phyloP scores from a whole-genome alignment of 176 grass and related monocot species.

The Oryza australiensis region DNA sequence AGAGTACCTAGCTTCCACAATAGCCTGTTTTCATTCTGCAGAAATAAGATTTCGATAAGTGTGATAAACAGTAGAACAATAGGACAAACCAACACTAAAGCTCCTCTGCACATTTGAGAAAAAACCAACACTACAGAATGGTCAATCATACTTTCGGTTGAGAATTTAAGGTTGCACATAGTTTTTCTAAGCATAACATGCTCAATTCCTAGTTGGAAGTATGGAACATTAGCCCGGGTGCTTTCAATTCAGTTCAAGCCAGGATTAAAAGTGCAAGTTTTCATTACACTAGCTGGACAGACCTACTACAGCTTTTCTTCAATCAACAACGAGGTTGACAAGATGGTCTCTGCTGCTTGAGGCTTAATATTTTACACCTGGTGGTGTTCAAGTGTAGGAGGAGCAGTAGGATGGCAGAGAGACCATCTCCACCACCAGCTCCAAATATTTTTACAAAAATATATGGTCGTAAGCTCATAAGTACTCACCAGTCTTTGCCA shows the following conservation, averaged over 20 bases:
- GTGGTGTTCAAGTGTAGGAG: neutral
- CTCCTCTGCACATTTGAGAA: too few relatives aligned
- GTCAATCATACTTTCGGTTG: neutral
- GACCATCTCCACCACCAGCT: neutral
- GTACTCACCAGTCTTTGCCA: slow-evolving; percentile 85
- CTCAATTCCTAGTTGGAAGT: neutral
- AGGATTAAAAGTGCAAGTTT: neutral
- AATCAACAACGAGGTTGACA: neutral
- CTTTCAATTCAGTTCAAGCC: neutral
- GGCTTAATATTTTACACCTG: neutral
- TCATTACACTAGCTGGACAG: neutral
- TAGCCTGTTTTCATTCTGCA: slow-evolving; percentile 73
- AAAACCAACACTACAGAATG: slow-evolving; percentile 3
- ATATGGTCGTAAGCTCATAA: slow-evolving; percentile 1
- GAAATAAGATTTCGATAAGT: slow-evolving; percentile 3
- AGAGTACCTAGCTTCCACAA: slow-evolving; percentile 88
- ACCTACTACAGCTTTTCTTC: neutral
- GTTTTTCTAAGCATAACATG: neutral
- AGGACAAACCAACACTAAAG: neutral
- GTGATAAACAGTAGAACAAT: neutral
- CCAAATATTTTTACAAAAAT: neutral
- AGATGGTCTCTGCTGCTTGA: neutral
- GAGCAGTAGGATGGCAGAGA: neutral
- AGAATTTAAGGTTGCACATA: neutral
- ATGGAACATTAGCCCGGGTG: neutral